Evolutionary conservation across 768 basidiomycete species (phyloP).

Genomic region (Tricholoma terreum): DNA sequence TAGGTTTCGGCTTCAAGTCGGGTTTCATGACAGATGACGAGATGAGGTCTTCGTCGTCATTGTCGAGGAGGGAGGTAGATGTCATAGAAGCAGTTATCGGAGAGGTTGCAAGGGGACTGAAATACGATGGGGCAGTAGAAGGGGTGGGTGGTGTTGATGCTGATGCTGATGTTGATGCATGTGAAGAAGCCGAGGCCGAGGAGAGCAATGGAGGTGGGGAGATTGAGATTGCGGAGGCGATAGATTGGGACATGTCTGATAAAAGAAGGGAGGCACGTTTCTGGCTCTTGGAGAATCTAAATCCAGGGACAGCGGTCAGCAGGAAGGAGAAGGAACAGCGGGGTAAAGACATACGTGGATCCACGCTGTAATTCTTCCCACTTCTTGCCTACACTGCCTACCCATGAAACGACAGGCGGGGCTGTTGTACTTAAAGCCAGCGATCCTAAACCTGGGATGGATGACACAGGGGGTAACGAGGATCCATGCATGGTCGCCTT

Average conservation of each 20-base stretch:
- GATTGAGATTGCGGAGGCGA: slow-evolving; percentile 42
- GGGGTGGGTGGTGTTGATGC: slow-evolving; percentile 5
- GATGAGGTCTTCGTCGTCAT: slow-evolving; percentile 30
- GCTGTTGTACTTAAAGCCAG: slow-evolving; percentile 21
- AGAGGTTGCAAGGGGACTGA: slow-evolving; percentile 15
- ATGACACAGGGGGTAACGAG: slow-evolving; percentile 31
- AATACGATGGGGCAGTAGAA: slow-evolving; percentile 13
- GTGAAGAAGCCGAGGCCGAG: slow-evolving; percentile 16
- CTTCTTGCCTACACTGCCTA: slow-evolving; percentile 58
- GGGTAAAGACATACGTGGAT: slow-evolving; percentile 46
- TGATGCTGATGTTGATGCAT: not conserved
- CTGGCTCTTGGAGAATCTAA: slow-evolving; percentile 63
- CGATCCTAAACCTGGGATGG: slow-evolving; percentile 39
- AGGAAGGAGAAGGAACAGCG: not conserved
- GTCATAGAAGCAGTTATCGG: slow-evolving; percentile 12
- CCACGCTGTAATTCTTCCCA: slow-evolving; percentile 55
- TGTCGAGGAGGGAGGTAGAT: slow-evolving; percentile 37
- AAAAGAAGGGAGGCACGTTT: slow-evolving; percentile 67
- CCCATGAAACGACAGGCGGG: slow-evolving; percentile 38
- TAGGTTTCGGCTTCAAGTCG: slow-evolving; percentile 12
- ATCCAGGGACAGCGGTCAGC: not conserved
- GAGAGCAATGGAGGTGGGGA: slow-evolving; percentile 33
- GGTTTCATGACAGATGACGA: slow-evolving; percentile 33
- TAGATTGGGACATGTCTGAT: slow-evolving; percentile 59
- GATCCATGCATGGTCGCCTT: slow-evolving; percentile 13